These are phyloP conservation scores for Cercospora beticola DNA, from an alignment of 2,329 filamentous ascomycete genomes.

Conservation along the genomic window DNA sequence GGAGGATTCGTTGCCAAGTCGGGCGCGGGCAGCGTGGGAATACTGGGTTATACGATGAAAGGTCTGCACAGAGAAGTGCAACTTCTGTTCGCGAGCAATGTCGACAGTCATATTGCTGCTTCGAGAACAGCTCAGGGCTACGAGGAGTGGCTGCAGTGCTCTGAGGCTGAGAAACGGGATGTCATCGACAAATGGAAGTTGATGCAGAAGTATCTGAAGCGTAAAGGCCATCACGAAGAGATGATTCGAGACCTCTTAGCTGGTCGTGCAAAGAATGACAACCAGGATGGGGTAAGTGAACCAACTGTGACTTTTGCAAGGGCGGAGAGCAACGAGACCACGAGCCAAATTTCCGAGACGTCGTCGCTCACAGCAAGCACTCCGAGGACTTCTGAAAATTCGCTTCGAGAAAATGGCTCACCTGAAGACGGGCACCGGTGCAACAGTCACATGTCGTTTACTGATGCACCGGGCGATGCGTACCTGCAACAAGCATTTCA, in stretches of 20 bases:
- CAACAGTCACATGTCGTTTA: background rate
- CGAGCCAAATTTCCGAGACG: background rate
- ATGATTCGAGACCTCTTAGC: conserved; percentile 45
- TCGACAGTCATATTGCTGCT: conserved; percentile 76
- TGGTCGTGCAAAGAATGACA: conserved; percentile 31
- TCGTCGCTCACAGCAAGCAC: conserved; percentile 12
- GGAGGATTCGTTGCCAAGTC: conserved; percentile 75
- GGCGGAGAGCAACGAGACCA: background rate
- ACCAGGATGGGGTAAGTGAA: conserved; percentile 25
- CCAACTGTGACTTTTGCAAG: conserved; percentile 10
- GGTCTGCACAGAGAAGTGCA: conserved; percentile 73
- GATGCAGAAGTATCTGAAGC: conserved; percentile 58
- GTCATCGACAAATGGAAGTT: conserved; percentile 67
- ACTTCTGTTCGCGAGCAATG: conserved; percentile 65
- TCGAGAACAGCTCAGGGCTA: conserved; percentile 74
- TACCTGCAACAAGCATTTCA: background rate
- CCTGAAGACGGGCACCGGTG: background rate
- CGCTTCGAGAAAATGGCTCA: conserved; percentile 56
- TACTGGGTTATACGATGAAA: conserved; percentile 73
- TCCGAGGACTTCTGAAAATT: conserved; percentile 35
- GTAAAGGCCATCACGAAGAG: conserved; percentile 58
- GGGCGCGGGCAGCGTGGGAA: conserved; percentile 57
- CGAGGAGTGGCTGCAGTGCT: conserved; percentile 59
- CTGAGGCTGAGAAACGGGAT: conserved; percentile 59
- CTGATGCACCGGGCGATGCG: background rate